phyloP scores from a whole-genome alignment of 2,329 filamentous ascomycete species.

The Fusarium pseudograminearum region DNA sequence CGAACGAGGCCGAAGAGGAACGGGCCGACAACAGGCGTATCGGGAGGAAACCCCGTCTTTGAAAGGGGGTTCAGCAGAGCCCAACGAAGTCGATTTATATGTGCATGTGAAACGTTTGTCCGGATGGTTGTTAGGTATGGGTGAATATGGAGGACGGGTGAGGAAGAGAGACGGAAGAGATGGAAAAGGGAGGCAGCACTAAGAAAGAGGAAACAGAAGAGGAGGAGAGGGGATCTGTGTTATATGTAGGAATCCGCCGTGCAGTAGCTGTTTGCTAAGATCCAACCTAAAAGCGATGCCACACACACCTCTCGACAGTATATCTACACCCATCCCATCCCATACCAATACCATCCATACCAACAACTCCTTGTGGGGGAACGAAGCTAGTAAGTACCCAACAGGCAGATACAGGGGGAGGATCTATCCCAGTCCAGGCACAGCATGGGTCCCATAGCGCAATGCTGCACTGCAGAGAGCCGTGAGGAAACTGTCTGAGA shows the following conservation, averaged over 20 bases:
- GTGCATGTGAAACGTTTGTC: constrained; percentile 30
- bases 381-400: constrained; percentile 1
- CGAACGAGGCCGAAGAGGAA: constrained; percentile 24
- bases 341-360: not conserved
- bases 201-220: constrained; percentile 10
- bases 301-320: constrained; percentile 29
- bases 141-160: constrained; percentile 4
- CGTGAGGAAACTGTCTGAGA: constrained; percentile 39
- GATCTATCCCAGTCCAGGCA: constrained; percentile 38
- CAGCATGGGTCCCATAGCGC: constrained; percentile 22
- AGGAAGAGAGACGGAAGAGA: constrained; percentile 11
- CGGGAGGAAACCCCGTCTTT: constrained; percentile 27
- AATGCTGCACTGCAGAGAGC: constrained; percentile 17
- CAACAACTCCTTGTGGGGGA: constrained; percentile 23
- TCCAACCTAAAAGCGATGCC: constrained; percentile 36
- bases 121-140: constrained; percentile 12
- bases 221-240: constrained; percentile 10
- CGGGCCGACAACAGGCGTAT: constrained; percentile 21
- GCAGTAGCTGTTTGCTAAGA: constrained; percentile 27
- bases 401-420: constrained; percentile 39
- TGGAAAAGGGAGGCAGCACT: constrained; percentile 10
- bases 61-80: constrained; percentile 36
- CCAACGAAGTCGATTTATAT: constrained; percentile 14
- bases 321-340: constrained; percentile 18
- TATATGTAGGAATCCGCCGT: constrained; percentile 26